Base-by-base conservation (phyloP, 2,329 filamentous ascomycete species). In the Xylariaceae sp. region DNA sequence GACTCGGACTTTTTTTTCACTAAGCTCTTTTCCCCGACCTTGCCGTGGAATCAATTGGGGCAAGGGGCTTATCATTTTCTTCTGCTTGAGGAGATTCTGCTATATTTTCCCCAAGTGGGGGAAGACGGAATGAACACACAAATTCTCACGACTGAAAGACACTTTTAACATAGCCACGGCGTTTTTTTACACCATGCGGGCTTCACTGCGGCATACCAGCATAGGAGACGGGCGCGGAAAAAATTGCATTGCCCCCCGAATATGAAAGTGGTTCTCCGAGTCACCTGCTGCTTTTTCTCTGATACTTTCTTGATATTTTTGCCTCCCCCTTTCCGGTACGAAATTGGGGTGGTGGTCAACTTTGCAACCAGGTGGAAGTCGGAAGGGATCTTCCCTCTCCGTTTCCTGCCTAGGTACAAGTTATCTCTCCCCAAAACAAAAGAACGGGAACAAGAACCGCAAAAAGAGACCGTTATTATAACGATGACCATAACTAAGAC, bases 211-310 rank as follows among this genome's bases (percentile, higher is more conserved):
- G 58, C 56, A 19, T 19, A 19, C 19, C 19, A 60, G 62, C 63
- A 64, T 64, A 60, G 62, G 60, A 19, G 19, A 64, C 57, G 63
- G 62, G 61, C 55, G 60, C 45, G 55, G 51, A 64, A 19, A 59
- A 60, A 63, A 61, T 56, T 59, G 57, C 54, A 60, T 58, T 35
- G 37, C 35, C 59, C 50, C 35, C n/a, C 32, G 9, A 53, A 19
- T 19, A 19, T 19, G 48, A 45, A 53, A 39, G 50, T 45, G 34
- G 41, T 31, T 19, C 43, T 51, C 26, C 27, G 27, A 32, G 45
- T 39, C 55, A 47, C 50, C 51, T 51, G 35, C 47, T 48, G 9
- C 39, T 55, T 51, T 46, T 30, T 53, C 51, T 42, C 29, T 43
- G 34, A 27, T 50, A 39, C 7, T 47, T 12, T 44, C 26, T 50